Base-by-base conservation (phyloP, 306 rosid species). In the Elaeagnus macrophylla region DNA sequence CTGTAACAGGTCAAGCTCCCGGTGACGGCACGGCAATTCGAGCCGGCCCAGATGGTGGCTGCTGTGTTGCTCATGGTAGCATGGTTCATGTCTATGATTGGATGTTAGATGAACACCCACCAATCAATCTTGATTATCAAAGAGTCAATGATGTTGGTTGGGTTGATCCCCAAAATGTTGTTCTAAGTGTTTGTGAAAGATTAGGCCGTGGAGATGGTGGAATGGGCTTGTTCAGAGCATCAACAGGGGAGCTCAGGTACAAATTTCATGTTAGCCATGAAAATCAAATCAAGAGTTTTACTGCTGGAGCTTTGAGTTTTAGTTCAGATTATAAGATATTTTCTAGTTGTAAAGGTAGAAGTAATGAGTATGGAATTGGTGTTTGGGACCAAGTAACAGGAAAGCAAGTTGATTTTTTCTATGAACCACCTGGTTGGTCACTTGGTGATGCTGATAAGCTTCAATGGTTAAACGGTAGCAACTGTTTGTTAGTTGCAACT, bases 21-120 rank as follows among this genome's bases (percentile, higher is more conserved):
- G 96, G 96, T n/a, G 96, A 91, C 14, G 99, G 95, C 13, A 91
- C 96, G 1, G 96, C 94, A 25, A 82, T 91, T n/a, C 75, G 96
- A 17, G 99, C 85, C 0, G 89, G 93, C 14, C 99, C 99, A 0
- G 87, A 84, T 14, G 96, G 99, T 10, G 95, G 96, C 5, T 87
- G 96, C 59, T 87, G 99, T 38, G 94, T 91, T 0, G 96, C 93
- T 2, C 96, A 86, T 55, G 96, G 96, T 7, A 75, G 79, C 71
- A 75, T 91, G 89, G 96, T 87, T 48, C 96, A 91, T 49, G 89
- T 91, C 10, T 91, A 91, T 36, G 96, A 87, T 57, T 91, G 99
- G 99, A 81, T 84, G 96, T 50, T 91, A 0, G 87, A 87, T 2
- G 89, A 87, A 67, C 96, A 82, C 59, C 77, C 76, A 10, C 83